Base-by-base conservation (phyloP, 805 yeast species). In the Saccharomycopsis oosterbeekiorum region DNA sequence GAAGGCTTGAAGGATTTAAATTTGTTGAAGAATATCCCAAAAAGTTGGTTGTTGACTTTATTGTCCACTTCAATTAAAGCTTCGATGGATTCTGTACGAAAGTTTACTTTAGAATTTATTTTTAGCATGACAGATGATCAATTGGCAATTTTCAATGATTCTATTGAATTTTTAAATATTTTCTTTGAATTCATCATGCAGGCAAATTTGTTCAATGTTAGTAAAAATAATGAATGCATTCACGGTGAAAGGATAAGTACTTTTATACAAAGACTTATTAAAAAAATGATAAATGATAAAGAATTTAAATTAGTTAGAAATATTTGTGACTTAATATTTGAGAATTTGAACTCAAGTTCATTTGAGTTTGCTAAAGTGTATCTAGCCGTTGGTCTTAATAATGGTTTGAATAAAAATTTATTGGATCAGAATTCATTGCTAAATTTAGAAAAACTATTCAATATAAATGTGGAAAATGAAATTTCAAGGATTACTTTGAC, bases 51-150 rank as follows among this genome's bases (percentile, higher is more conserved):
- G 0, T 75, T 88, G 62, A 77, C 86, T 3, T 73, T 91, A n/a
- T 74, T 90, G 10, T 80, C 89, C 4, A 86, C 89, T 15, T 97
- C 96, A 0, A 78, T 89, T 65, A 81, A 77, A 57, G 89, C 92
- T 0, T 78, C 89, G 0, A 83, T 86, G 83, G 96, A 89, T 62
- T 80, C 89, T 6, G 89, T 91, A 1, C 76, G 92, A 62, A 84
- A 82, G 66, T 84, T 82, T 66, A 75, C 88, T 0, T 70, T 86
- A 65, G 76, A 78, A 1, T 68, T 88, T 55, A 74, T 89, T 54
- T 77, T 86, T 47, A 73, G 80, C 10, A 74, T 89, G 37, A 80
- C 82, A 5, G 64, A 67, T 1, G 70, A 76, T 39, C 75, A 82
- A 64, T 73, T 84, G 58, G 66, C 74, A 26, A 66, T 82, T 55